Conservation (phyloP, 306 rosid species). For the Lagenaria siceraria region DNA sequence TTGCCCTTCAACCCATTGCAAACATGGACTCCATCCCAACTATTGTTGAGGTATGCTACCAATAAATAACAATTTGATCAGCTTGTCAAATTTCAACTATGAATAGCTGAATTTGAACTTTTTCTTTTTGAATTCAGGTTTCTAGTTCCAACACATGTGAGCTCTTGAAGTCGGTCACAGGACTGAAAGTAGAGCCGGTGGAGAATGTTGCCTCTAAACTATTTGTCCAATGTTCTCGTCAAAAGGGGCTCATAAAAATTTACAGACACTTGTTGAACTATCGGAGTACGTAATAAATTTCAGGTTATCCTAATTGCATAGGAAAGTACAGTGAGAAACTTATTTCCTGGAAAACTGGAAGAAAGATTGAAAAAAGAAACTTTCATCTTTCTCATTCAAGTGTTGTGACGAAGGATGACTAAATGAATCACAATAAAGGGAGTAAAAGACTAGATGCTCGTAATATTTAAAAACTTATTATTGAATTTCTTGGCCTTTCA, state of each 20-base stretch:
- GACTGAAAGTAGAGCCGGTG: slow-evolving; percentile 76
- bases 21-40: slow-evolving; percentile 72
- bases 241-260: slow-evolving; percentile 89
- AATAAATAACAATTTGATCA: slow-evolving; percentile 5
- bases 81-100: not conserved
- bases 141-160: slow-evolving; percentile 81
- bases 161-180: slow-evolving; percentile 73
- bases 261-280: slow-evolving; percentile 92
- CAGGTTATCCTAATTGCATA: not conserved
- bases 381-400: not conserved
- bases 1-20: slow-evolving; percentile 92
- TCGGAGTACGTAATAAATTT: slow-evolving; percentile 38
- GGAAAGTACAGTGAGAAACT: not conserved
- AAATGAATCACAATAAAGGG: not conserved
- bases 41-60: slow-evolving; percentile 69
- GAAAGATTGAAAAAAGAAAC: not conserved
- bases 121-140: slow-evolving; percentile 47
- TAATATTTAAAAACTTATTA: not conserved
- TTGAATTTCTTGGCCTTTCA: not conserved
- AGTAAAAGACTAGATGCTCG: not conserved
- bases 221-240: slow-evolving; percentile 98
- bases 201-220: slow-evolving; percentile 89
- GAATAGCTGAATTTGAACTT: slow-evolving; percentile 9
- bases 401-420: not conserved
- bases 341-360: not conserved